phyloP scores from a whole-genome alignment of 2,329 filamentous ascomycete species.

The Pyricularia grisea region DNA sequence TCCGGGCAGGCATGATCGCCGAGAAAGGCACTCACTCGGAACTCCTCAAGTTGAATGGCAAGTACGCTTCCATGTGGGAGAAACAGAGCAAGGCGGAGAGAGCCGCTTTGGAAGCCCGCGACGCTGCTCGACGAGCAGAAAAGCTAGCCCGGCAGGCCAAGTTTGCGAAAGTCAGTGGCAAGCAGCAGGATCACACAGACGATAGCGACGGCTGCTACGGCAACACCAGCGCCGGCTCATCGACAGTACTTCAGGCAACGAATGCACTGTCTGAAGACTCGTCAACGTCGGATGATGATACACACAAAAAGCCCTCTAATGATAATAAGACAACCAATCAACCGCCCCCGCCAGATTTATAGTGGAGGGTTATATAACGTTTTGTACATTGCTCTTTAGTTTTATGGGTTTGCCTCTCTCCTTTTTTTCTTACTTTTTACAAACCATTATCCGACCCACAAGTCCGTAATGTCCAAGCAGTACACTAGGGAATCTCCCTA shows the following conservation, averaged over 20 bases:
- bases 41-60: conserved; percentile 58
- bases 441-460: background rate
- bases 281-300: conserved; percentile 7
- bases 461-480: background rate
- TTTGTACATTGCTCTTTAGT: background rate
- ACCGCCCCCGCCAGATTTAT: background rate
- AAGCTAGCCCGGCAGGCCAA: conserved; percentile 40
- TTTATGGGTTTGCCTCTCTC: background rate
- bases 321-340: conserved; percentile 3
- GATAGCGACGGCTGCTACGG: conserved; percentile 30
- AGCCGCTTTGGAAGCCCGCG: conserved; percentile 50
- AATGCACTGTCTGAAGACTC: conserved; percentile 9
- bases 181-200: conserved; percentile 22
- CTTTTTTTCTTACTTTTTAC: background rate
- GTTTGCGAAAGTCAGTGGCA: conserved; percentile 20
- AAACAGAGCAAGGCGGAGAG: conserved; percentile 76
- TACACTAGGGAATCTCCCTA: background rate
- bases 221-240: conserved; percentile 33
- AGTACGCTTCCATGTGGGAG: conserved; percentile 80
- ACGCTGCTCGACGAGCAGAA: conserved; percentile 29
- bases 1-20: conserved; percentile 13
- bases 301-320: background rate
- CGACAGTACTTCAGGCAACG: conserved; percentile 23
- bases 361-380: background rate
- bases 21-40: conserved; percentile 49